A percentile compares a stretch with the other conserved stretches of the same genome.
Evolutionary conservation across 2,329 filamentous ascomycete species (phyloP).

Genomic region (Sarocladiaceae sp.): DNA sequence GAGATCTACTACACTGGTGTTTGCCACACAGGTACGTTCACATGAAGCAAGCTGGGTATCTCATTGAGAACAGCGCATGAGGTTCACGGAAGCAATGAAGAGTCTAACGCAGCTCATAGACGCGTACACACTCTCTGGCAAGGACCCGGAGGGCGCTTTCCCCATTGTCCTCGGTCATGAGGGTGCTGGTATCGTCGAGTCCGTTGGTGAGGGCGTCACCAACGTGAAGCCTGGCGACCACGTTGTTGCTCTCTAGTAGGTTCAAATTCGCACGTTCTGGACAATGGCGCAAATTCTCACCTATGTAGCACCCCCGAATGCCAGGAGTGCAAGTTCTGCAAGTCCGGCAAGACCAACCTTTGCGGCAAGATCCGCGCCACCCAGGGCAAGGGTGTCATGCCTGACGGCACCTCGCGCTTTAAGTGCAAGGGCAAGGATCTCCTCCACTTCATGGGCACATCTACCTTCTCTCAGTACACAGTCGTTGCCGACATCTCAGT

Average conservation of each 20-base stretch:
- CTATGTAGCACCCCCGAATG: constrained; percentile 82
- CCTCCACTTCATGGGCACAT: constrained; percentile 98
- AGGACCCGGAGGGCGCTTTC: constrained; percentile 89
- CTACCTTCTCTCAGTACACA: constrained; percentile 98
- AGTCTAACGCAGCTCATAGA: constrained; percentile 49
- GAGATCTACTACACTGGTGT: constrained; percentile 97
- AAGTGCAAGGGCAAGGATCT: constrained; percentile 91
- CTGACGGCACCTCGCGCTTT: constrained; percentile 93
- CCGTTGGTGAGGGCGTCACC: constrained; percentile 90
- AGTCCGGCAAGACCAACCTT: constrained; percentile 97
- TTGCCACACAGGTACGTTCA: constrained; percentile 79
- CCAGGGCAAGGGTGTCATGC: constrained; percentile 94
- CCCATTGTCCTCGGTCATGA: constrained; percentile 63
- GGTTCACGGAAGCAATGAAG: too few relatives aligned
- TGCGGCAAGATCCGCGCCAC: constrained; percentile 98
- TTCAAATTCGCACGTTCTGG: too few relatives aligned
- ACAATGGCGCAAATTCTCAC: background rate
- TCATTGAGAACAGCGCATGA: too few relatives aligned
- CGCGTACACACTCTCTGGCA: constrained; percentile 92
- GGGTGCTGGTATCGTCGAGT: constrained; percentile 64
- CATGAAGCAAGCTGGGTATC: too few relatives aligned
- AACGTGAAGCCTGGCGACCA: constrained; percentile 92
- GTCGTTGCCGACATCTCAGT: constrained; percentile 98
- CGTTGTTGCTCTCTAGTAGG: constrained; percentile 82
- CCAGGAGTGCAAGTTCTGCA: constrained; percentile 98